A percentile compares a stretch with the other conserved stretches of the same genome.
phyloP scores from a whole-genome alignment of 2,329 filamentous ascomycete species.

The Alternaria viburni region DNA sequence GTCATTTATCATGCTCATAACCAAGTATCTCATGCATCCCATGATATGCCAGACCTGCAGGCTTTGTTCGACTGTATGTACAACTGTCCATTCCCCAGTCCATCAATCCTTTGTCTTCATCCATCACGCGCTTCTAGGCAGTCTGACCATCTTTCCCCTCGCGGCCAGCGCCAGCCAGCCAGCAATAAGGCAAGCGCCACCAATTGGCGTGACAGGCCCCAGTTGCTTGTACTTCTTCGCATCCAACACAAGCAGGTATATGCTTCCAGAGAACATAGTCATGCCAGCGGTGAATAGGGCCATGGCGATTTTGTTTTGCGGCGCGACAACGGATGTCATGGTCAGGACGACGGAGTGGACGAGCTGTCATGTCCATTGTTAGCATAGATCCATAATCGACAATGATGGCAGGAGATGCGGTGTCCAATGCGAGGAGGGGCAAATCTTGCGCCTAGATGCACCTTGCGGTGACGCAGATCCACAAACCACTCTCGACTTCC shows the following conservation, averaged over 20 bases:
- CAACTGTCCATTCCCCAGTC: background rate
- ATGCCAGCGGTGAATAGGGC: conserved; percentile 69
- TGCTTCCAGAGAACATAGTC: conserved; percentile 69
- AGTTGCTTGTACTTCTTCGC: conserved; percentile 64
- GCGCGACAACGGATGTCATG: conserved; percentile 59
- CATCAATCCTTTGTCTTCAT: background rate
- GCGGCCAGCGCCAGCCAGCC: conserved; percentile 64
- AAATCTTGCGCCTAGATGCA: background rate
- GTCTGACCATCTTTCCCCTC: conserved; percentile 25
- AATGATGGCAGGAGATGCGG: background rate
- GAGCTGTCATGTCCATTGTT: conserved; percentile 58
- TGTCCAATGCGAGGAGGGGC: background rate
- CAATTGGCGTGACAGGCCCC: conserved; percentile 70
- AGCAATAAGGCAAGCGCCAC: conserved; percentile 68
- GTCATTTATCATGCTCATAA: background rate
- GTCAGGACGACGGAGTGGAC: conserved; percentile 68
- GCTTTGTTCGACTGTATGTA: background rate
- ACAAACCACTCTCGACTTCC: too few species aligned
- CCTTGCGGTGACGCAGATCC: too few species aligned
- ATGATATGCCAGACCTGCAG: background rate
- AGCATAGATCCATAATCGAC: background rate
- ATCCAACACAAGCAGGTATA: conserved; percentile 70
- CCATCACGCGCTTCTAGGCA: background rate
- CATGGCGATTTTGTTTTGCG: conserved; percentile 63
- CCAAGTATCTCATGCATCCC: background rate